Conservation (phyloP, 1,284 basidiomycete genomes). For the Melampsora americana region DNA sequence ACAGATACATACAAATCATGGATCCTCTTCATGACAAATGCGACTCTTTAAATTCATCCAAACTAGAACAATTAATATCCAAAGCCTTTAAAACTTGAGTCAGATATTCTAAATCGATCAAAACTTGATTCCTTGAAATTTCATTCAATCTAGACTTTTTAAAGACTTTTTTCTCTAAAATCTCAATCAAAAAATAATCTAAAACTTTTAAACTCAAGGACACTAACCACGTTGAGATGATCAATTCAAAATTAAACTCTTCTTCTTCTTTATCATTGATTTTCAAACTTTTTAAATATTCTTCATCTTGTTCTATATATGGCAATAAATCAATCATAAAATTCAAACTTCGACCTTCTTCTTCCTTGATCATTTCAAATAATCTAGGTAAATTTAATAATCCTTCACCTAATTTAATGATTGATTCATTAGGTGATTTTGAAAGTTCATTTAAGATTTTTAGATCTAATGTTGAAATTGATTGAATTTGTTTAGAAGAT, state of each 20-base stretch:
- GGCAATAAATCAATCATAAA: conserved; percentile 82
- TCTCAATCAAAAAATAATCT: conserved; percentile 7
- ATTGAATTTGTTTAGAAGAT: conserved; percentile 47
- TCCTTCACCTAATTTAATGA: conserved; percentile 85
- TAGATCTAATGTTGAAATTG: conserved; percentile 59
- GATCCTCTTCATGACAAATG: too few species aligned
- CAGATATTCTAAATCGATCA: conserved; percentile 80
- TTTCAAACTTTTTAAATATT: conserved; percentile 45
- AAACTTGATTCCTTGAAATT: conserved; percentile 67
- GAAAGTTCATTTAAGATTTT: conserved; percentile 85
- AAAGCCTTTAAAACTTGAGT: conserved; percentile 84
- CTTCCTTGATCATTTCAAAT: conserved; percentile 73
- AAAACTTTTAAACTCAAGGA: conserved; percentile 78
- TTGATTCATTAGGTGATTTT: conserved; percentile 78
- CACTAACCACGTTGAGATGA: conserved; percentile 82
- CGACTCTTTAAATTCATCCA: conserved; percentile 57
- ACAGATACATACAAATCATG: too few species aligned
- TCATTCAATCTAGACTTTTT: background rate
- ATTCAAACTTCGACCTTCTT: conserved; percentile 78
- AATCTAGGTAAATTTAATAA: conserved; percentile 85
- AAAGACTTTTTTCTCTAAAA: conserved; percentile 49
- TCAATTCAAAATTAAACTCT: conserved; percentile 63
- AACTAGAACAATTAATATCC: conserved; percentile 73
- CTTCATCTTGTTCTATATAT: conserved; percentile 61
- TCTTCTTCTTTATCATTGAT: conserved; percentile 51